Evolutionary conservation across 208 protist species (phyloP).

Genomic region (Leishmania mexicana): DNA sequence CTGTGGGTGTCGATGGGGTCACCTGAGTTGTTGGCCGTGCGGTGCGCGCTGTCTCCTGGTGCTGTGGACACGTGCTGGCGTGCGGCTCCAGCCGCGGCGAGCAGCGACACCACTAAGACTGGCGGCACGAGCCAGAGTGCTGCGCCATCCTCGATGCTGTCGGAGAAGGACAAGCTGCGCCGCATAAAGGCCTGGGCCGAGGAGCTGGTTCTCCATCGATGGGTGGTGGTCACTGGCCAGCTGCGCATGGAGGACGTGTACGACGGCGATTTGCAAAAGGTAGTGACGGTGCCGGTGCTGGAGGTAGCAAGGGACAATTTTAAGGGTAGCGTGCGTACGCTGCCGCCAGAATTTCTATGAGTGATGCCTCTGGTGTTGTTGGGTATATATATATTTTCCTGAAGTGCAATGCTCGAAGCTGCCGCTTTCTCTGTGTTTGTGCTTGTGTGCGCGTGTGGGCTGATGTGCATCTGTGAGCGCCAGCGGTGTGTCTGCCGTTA

Average conservation of each 20-base stretch:
- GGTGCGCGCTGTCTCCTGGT: conserved; percentile 36
- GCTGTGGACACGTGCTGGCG: conserved; percentile 20
- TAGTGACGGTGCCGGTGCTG: conserved; percentile 51
- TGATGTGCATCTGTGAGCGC: not conserved
- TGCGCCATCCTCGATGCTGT: not conserved
- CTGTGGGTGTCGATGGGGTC: conserved; percentile 44
- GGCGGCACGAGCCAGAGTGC: not conserved
- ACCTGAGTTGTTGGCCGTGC: conserved; percentile 34
- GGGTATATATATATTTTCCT: not conserved
- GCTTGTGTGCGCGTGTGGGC: not conserved
- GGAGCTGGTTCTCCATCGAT: conserved; percentile 21
- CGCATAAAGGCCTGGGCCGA: conserved; percentile 24
- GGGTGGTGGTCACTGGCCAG: conserved; percentile 53
- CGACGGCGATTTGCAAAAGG: conserved; percentile 36
- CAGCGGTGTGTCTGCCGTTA: not conserved
- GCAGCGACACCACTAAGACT: not conserved
- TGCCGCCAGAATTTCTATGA: not conserved
- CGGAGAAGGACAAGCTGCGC: conserved; percentile 9
- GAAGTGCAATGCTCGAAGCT: not conserved
- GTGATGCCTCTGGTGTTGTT: not conserved
- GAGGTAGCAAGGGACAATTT: conserved; percentile 38
- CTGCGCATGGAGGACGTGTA: conserved; percentile 57
- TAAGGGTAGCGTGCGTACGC: conserved; percentile 6
- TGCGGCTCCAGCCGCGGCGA: not conserved
- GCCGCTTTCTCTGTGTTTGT: not conserved